Evolutionary conservation across 164 flowering plant genomes (phyloP).

Genomic region (Berberis thunbergii): DNA sequence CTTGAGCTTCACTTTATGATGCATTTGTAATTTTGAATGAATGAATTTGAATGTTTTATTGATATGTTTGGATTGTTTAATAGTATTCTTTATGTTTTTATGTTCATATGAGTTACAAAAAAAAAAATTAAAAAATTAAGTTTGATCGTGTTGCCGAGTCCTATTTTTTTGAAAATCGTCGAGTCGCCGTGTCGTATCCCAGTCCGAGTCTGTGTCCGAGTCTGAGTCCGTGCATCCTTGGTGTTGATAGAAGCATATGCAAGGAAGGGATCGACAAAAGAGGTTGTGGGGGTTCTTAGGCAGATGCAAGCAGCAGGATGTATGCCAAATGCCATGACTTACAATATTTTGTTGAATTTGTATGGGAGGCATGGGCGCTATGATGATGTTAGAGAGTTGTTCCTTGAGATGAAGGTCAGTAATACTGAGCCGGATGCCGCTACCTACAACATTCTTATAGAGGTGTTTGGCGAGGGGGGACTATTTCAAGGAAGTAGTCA

Average conservation of each 20-base stretch:
- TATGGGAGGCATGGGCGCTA: slow-evolving; percentile 75
- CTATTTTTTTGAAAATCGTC: too few species aligned
- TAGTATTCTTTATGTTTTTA: too few species aligned
- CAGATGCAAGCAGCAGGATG: slow-evolving; percentile 88
- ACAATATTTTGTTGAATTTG: slow-evolving; percentile 74
- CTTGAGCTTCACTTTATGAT: too few species aligned
- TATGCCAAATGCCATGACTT: slow-evolving; percentile 71
- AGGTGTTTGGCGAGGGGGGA: slow-evolving; percentile 95
- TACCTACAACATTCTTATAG: slow-evolving; percentile 76
- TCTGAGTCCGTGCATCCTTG: too few species aligned
- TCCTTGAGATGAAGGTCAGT: slow-evolving; percentile 93
- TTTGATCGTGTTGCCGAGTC: too few species aligned
- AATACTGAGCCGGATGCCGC: slow-evolving; percentile 82
- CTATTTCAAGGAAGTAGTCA: slow-evolving; percentile 92
- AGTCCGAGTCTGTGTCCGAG: too few species aligned
- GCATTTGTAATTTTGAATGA: too few species aligned
- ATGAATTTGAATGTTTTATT: too few species aligned
- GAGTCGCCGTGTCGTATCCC: too few species aligned
- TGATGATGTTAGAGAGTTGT: slow-evolving; percentile 78
- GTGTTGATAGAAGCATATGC: slow-evolving; percentile 83
- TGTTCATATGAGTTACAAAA: too few species aligned
- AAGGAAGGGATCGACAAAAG: slow-evolving; percentile 45
- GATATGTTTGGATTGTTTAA: too few species aligned
- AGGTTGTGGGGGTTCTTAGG: slow-evolving; percentile 76
- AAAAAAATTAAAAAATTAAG: too few species aligned